Conservation (phyloP, 106 monocot genomes). For the Gastrodia elata region DNA sequence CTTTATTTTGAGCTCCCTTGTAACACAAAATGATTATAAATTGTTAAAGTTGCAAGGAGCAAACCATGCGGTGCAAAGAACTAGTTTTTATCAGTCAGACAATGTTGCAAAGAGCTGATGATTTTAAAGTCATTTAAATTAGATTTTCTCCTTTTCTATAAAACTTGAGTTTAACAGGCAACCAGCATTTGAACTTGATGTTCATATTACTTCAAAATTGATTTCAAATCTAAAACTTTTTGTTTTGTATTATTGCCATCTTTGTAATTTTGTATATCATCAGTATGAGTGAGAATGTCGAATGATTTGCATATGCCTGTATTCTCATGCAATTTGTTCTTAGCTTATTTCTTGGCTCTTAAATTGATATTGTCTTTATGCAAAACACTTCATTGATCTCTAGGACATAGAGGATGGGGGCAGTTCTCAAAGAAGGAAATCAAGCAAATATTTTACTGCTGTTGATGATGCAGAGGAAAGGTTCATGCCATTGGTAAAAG, state of each 20-base stretch:
- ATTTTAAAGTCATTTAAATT: no score
- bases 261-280: not conserved
- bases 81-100: no score
- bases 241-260: not conserved
- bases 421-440: conserved; percentile 53
- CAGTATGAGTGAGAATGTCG: not conserved
- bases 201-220: no score
- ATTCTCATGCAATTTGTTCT: not conserved
- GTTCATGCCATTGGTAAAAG: conserved; percentile 14
- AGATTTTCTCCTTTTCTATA: no score
- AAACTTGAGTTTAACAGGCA: no score
- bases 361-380: not conserved
- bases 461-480: conserved; percentile 20
- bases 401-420: conserved; percentile 36
- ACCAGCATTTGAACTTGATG: no score
- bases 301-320: not conserved
- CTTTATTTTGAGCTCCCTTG: no score
- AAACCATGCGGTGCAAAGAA: no score
- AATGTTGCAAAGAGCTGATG: no score
- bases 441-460: conserved; percentile 74
- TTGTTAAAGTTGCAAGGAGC: no score
- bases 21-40: no score
- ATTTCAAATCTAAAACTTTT: no score
- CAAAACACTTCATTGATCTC: not conserved
- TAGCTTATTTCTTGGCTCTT: not conserved